Base-by-base conservation (phyloP, 331 rosid genomes). In the Arachis monticola region DNA sequence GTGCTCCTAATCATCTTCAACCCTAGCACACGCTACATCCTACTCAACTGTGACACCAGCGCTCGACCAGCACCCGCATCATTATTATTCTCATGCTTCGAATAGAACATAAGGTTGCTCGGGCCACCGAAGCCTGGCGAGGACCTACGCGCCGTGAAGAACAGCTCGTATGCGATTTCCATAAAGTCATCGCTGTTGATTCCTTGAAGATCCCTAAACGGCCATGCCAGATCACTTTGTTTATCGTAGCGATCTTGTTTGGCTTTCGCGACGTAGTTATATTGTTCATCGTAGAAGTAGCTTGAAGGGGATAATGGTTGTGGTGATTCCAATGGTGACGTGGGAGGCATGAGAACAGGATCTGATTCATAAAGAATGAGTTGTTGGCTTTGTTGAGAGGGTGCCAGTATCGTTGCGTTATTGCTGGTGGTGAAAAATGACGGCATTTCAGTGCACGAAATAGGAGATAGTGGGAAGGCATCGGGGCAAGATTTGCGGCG, bases 121-220 rank as follows among this genome's bases (percentile, higher is more conserved):
- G 89, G 84, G 13, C 99, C 96, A 0, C 99, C 96, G 5, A 94
- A 94, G 0, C 99, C 99, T 0, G 96, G 99, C 4, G 93, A 80
- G 2, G 99, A 94, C 14, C 97, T 88, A 64, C 99, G 90, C 6
- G 99, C 84, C 3, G 99, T 90, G 88, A 94, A 94, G 73, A 94
- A 88, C 14, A 94, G 79, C 82, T 94, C 99, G 10, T 94, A 94
- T 0, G 99, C 97, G 0, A 97, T 89, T 73, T 87, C 96, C 12
- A 96, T 82, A 2, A 90, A 30, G 27, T 90, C 96, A 2, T 86
- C 87, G 0, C 85, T 81, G 66, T 85, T 88, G 0, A 90, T 69
- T 12, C 89, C 88, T 1, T 81, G 77, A 32, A 94, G 70, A 64
- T 86, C 78, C 0, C 55, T 64, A 22, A 94, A 94, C 5, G 97